phyloP scores from a whole-genome alignment of 2,329 filamentous ascomycete species.

The Hypoxylon sp. region DNA sequence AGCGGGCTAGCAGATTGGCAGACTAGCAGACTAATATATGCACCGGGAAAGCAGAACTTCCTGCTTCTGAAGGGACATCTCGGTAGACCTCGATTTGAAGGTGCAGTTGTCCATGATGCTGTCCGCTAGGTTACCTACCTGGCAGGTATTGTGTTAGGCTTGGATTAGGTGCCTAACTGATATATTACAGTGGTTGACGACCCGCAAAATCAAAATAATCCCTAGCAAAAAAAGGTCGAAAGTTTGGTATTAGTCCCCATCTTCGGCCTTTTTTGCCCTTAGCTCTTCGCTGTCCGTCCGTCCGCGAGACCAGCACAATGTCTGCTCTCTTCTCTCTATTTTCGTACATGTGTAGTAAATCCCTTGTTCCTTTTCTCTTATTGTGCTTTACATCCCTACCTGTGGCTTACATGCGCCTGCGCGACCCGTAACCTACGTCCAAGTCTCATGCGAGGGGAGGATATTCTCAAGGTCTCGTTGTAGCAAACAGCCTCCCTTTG shows the following conservation, averaged over 20 bases:
- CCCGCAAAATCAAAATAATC: constrained; percentile 28
- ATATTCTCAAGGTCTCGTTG: constrained; percentile 7
- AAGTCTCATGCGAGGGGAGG: background rate
- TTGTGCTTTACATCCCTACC: background rate
- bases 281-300: too few species aligned
- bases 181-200: constrained; percentile 33
- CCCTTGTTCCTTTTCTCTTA: background rate
- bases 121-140: too few species aligned
- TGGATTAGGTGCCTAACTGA: too few species aligned
- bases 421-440: background rate
- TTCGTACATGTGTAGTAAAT: constrained; percentile 4
- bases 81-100: too few species aligned
- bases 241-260: constrained; percentile 13
- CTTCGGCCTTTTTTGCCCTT: constrained; percentile 25
- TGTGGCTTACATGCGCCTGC: background rate
- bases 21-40: too few species aligned
- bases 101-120: too few species aligned
- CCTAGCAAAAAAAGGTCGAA: constrained; percentile 8
- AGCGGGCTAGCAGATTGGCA: too few species aligned
- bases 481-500: constrained; percentile 6
- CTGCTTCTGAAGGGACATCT: too few species aligned
- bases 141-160: too few species aligned
- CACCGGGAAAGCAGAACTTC: too few species aligned
- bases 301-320: too few species aligned
- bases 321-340: constrained; percentile 23